These are phyloP conservation scores for Pseudomonodictys pantanalensis DNA, from an alignment of 495 filamentous ascomycete species.

Conservation along the genomic window DNA sequence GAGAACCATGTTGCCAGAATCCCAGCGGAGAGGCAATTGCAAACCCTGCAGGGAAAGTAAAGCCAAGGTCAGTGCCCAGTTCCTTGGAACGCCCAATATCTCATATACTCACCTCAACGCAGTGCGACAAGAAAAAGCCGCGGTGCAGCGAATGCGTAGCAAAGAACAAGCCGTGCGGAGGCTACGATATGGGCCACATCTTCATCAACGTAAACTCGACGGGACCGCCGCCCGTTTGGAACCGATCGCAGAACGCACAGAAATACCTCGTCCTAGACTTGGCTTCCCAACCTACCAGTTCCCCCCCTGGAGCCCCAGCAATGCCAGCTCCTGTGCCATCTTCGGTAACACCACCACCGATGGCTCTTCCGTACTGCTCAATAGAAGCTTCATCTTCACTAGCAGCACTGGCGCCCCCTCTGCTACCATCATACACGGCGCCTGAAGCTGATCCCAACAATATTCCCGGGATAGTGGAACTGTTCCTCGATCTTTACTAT, in stretches of 20 bases:
- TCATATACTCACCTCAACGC: neutral
- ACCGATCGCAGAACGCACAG: slow-evolving; percentile 17
- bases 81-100: neutral
- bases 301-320: neutral
- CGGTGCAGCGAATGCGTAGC: slow-evolving; percentile 22
- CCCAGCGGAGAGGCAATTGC: slow-evolving; percentile 13
- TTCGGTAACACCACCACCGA: neutral
- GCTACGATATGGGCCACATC: slow-evolving; percentile 22
- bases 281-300: slow-evolving; percentile 4
- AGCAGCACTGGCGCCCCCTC: neutral
- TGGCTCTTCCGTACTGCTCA: neutral
- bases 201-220: slow-evolving; percentile 28
- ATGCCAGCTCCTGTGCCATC: neutral
- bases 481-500: slow-evolving; percentile 26
- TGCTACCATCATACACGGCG: neutral
- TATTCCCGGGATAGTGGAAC: slow-evolving; percentile 6
- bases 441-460: slow-evolving; percentile 14
- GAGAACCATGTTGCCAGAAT: slow-evolving; percentile 8
- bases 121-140: slow-evolving; percentile 31
- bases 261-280: slow-evolving; percentile 27
- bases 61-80: slow-evolving; percentile 9
- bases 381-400: neutral
- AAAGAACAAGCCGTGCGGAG: slow-evolving; percentile 18
- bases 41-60: slow-evolving; percentile 21
- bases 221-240: slow-evolving; percentile 21